phyloP scores from a whole-genome alignment of 2,329 filamentous ascomycete species.

The Epichloe brachyelytri region DNA sequence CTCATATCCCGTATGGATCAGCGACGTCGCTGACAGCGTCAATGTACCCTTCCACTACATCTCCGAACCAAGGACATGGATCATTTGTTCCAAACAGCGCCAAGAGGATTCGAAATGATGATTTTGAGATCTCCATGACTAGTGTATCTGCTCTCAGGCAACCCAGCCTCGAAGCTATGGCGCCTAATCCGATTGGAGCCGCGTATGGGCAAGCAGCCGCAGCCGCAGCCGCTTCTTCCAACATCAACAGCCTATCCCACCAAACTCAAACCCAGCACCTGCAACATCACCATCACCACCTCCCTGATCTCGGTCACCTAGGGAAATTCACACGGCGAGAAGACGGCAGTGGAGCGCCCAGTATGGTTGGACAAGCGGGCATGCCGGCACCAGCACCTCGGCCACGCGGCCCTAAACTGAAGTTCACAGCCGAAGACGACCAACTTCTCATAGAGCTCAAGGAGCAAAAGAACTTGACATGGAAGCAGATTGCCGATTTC shows the following conservation, averaged over 20 bases:
- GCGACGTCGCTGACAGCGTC: conserved; percentile 36
- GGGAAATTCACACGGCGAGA: conserved; percentile 54
- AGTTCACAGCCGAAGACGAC: conserved; percentile 89
- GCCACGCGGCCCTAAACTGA: conserved; percentile 78
- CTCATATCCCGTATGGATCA: conserved; percentile 38
- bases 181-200: conserved; percentile 38
- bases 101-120: conserved; percentile 45
- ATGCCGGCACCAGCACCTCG: conserved; percentile 75
- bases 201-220: conserved; percentile 35
- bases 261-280: conserved; percentile 7
- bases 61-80: conserved; percentile 22
- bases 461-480: conserved; percentile 87
- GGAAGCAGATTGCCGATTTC: conserved; percentile 96
- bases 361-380: conserved; percentile 71
- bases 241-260: conserved; percentile 2
- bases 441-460: conserved; percentile 79
- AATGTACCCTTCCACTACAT: conserved; percentile 37
- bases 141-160: conserved; percentile 41
- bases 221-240: conserved; percentile 12
- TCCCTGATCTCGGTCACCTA: conserved; percentile 60
- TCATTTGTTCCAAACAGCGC: conserved; percentile 21
- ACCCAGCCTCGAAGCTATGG: conserved; percentile 41
- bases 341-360: conserved; percentile 54
- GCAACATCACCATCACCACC: conserved; percentile 75
- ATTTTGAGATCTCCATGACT: conserved; percentile 42